Percentiles rank a stretch among this genome's conserved stretches.
Evolutionary conservation across 129 eudicot genomes (phyloP).

Genomic region (Helianthus tuberosus): DNA sequence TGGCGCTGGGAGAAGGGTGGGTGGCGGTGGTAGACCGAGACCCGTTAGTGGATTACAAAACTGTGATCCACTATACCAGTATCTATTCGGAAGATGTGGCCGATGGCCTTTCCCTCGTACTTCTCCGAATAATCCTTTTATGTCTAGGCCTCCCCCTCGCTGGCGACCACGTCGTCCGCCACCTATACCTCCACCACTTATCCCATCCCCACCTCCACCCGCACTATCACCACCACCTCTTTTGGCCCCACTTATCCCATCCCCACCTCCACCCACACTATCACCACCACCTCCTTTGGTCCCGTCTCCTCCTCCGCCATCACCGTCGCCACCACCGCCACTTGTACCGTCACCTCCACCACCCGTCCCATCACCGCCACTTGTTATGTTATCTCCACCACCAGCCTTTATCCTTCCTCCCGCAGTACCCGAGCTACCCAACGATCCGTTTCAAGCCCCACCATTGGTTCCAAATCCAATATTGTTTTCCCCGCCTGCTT

Average conservation of each 20-base stretch:
- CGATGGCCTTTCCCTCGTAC: conserved; percentile 60
- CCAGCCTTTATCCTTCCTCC: conserved; percentile 47
- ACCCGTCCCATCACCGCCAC: background rate
- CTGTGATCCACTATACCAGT: conserved; percentile 61
- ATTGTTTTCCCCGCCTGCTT: conserved; percentile 33
- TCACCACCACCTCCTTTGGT: conserved; percentile 34
- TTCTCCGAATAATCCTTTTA: conserved; percentile 56
- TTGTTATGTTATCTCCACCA: conserved; percentile 28
- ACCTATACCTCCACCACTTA: conserved; percentile 5
- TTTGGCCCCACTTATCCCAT: conserved; percentile 16
- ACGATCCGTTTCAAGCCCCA: conserved; percentile 25
- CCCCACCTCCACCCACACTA: background rate
- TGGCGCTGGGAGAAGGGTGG: conserved; percentile 14
- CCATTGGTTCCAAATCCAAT: conserved; percentile 47
- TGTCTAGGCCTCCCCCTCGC: conserved; percentile 33
- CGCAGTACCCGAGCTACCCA: conserved; percentile 35
- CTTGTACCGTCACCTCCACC: conserved; percentile 30
- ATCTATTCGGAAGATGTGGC: conserved; percentile 59
- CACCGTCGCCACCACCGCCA: conserved; percentile 40
- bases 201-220: background rate
- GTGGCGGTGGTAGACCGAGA: conserved; percentile 33
- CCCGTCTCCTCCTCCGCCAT: conserved; percentile 39
- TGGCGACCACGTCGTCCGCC: conserved; percentile 33
- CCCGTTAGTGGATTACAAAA: conserved; percentile 25
- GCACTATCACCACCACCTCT: conserved; percentile 32